phyloP scores from a whole-genome alignment of 495 filamentous ascomycete genomes.

The Podospora fimiseda region DNA sequence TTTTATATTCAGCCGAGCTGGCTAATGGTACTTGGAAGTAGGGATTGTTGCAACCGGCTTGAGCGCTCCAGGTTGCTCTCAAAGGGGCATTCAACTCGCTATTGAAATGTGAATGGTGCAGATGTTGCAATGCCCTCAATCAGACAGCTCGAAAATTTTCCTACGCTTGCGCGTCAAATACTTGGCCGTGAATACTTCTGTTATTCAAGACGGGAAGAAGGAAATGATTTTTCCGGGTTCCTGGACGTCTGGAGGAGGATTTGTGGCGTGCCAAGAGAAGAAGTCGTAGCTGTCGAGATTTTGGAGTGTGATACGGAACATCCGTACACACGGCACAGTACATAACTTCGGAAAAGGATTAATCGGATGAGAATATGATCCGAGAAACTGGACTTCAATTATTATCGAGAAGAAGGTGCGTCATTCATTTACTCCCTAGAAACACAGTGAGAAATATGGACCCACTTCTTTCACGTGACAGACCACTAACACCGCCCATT shows the following conservation, averaged over 20 bases:
- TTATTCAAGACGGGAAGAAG: not conserved
- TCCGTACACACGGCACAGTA: too few species aligned
- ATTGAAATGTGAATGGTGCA: not conserved
- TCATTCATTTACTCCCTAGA: too few species aligned
- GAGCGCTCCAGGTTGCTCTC: not conserved
- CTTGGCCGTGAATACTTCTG: not conserved
- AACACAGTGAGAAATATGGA: too few species aligned
- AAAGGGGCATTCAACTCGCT: not conserved
- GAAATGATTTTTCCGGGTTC: not conserved
- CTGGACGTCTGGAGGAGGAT: not conserved
- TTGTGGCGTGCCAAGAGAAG: too few species aligned
- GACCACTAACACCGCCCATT: not conserved
- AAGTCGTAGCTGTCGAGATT: not conserved
- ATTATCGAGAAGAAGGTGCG: too few species aligned
- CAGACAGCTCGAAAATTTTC: not conserved
- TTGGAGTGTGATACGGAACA: too few species aligned
- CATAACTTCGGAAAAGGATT: too few species aligned
- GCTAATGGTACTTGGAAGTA: conserved; percentile 17
- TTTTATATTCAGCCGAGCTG: conserved; percentile 26
- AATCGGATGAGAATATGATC: too few species aligned
- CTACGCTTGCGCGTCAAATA: not conserved
- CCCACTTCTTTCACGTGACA: not conserved
- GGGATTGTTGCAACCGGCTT: conserved; percentile 1
- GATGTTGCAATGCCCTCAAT: not conserved
- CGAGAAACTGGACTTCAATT: too few species aligned